phyloP scores from a whole-genome alignment of 2,329 filamentous ascomycete species.

The Rutstroemia sp. region DNA sequence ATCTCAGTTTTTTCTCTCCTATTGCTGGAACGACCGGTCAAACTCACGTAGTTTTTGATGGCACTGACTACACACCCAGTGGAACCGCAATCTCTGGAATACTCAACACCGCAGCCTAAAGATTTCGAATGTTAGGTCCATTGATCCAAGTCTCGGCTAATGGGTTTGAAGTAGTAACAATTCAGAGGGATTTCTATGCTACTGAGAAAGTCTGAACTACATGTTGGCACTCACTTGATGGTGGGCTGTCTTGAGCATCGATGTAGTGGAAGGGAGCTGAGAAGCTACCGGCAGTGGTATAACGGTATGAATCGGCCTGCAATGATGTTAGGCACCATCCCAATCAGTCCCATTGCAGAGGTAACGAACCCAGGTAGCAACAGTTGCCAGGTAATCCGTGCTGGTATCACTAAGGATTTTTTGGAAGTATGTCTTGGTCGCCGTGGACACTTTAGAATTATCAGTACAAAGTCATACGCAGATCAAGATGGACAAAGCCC shows the following conservation, averaged over 20 bases:
- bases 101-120: conserved; percentile 45
- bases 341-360: not conserved
- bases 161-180: not conserved
- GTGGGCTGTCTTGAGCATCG: conserved; percentile 57
- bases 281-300: conserved; percentile 55
- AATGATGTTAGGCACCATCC: not conserved
- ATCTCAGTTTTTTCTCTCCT: not conserved
- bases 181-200: not conserved
- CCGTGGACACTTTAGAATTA: conserved; percentile 37
- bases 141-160: not conserved
- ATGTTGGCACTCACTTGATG: conserved; percentile 27
- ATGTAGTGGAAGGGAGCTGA: conserved; percentile 61
- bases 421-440: conserved; percentile 52
- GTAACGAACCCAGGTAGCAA: conserved; percentile 48
- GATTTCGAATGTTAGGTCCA: not conserved
- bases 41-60: conserved; percentile 25
- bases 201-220: not conserved
- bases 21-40: not conserved
- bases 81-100: conserved; percentile 52
- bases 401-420: conserved; percentile 47
- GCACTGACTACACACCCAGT: conserved; percentile 50
- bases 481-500: not conserved
- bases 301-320: conserved; percentile 49
- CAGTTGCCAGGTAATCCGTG: conserved; percentile 51
- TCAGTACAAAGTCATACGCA: not conserved